Base-by-base conservation (phyloP, 2,329 filamentous ascomycete genomes). In the Aspergillus bombycis region DNA sequence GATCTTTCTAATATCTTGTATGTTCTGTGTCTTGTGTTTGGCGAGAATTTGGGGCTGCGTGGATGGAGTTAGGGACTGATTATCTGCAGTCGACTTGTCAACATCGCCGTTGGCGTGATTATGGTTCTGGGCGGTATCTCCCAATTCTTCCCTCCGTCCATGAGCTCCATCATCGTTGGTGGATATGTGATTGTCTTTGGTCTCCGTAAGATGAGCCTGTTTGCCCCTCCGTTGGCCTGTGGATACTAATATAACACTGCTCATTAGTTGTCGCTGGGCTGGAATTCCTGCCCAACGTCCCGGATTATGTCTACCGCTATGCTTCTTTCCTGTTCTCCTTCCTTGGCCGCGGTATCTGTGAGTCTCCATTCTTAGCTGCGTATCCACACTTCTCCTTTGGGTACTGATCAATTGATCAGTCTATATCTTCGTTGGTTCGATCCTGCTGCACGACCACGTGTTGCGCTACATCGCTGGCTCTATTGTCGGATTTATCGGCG, bases 251-350 rank as follows among this genome's bases (percentile, higher is more conserved):
- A 34, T 57, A 58, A 45, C 64, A 10, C 43, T 61, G 57, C 34
- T 41, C 36, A 66, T 23, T 59, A 91, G 89, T 86, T 69, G 89
- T 92, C 68, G 90, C 84, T 53, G 85, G 91, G 56, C 86, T 93
- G 71, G 95, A 99, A 81, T 96, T 98, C 83, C 91, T 82, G 45
- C 80, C 80, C 56, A 77, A 97, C 80, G 94, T 97, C 72, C 94
- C 95, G 57, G 92, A 94, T 64, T 94, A 97, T 78, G 86, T 97
- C 60, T 91, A 93, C 63, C 90, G 93, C 81, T 97, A 98, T 83
- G 94, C 93, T 60, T 96, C 93, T 12, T 99, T 99, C 85, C 89
- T 98, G 80, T 98, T 98, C 85, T 96, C 92, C 62, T 98, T 99
- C 85, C 82, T 98, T 71, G 95, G 95, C 66, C 93, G 95, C 76